These are phyloP conservation scores for Penicillium verhagenii DNA, from an alignment of 495 filamentous ascomycete species.

Conservation along the genomic window DNA sequence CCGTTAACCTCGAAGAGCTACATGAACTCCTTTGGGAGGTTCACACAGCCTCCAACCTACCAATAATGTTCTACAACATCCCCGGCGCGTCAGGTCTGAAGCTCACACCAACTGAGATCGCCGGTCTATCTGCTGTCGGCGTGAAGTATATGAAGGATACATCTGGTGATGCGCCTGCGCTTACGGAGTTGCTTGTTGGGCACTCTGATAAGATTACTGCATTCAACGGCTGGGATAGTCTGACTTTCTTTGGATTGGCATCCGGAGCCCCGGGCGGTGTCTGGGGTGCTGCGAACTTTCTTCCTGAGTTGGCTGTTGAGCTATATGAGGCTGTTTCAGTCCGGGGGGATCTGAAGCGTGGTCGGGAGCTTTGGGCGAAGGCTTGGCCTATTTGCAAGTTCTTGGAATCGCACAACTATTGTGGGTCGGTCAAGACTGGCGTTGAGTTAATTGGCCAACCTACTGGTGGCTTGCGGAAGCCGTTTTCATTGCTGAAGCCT, in stretches of 20 bases:
- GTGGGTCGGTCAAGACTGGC: slow-evolving; percentile 34
- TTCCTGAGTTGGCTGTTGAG: slow-evolving; percentile 36
- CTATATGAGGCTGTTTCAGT: slow-evolving; percentile 35
- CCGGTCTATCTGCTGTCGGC: slow-evolving; percentile 27
- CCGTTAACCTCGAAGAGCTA: slow-evolving; percentile 29
- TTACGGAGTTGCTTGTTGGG: slow-evolving; percentile 33
- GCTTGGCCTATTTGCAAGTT: slow-evolving; percentile 38
- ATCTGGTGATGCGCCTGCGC: slow-evolving; percentile 35
- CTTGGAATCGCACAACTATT: slow-evolving; percentile 35
- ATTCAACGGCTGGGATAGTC: slow-evolving; percentile 40
- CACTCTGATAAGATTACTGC: slow-evolving; percentile 31
- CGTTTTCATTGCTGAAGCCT: slow-evolving; percentile 27
- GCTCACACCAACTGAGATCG: slow-evolving; percentile 27
- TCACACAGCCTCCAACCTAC: slow-evolving; percentile 22
- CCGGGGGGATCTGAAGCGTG: slow-evolving; percentile 27
- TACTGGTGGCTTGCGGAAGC: slow-evolving; percentile 36
- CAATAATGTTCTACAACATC: slow-evolving; percentile 40
- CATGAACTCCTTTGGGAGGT: slow-evolving; percentile 33
- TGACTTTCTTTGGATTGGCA: slow-evolving; percentile 38
- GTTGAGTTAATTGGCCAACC: slow-evolving; percentile 33
- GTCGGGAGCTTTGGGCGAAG: slow-evolving; percentile 35
- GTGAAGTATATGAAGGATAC: slow-evolving; percentile 41
- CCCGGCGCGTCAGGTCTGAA: slow-evolving; percentile 29
- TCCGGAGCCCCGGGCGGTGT: slow-evolving; percentile 30
- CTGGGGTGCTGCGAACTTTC: slow-evolving; percentile 39